phyloP scores from a whole-genome alignment of 2,329 filamentous ascomycete genomes.

The Penicillium sp. region DNA sequence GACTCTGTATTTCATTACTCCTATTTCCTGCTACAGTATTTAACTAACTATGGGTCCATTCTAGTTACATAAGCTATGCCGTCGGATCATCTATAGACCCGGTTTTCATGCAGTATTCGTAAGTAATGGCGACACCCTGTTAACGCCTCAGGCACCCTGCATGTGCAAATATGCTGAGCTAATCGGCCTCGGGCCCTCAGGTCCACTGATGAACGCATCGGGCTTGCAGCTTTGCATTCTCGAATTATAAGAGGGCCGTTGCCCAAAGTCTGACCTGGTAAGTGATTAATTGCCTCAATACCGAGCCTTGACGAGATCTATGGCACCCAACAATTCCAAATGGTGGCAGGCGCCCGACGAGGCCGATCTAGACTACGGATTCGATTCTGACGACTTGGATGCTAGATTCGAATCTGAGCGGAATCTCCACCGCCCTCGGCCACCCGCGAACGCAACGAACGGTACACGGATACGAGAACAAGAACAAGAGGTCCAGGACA shows the following conservation, averaged over 20 bases:
- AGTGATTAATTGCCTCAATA: background rate
- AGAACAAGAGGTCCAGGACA: background rate
- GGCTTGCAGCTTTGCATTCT: slow-evolving; percentile 2
- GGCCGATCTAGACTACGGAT: slow-evolving; percentile 26
- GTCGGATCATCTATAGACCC: too few species aligned
- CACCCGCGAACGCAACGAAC: slow-evolving; percentile 4
- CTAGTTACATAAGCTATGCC: too few species aligned
- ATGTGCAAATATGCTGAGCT: slow-evolving; percentile 5
- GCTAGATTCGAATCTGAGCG: slow-evolving; percentile 22
- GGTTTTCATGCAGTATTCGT: too few species aligned
- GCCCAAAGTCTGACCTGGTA: background rate
- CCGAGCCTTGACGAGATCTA: background rate
- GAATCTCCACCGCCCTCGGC: slow-evolving; percentile 4
- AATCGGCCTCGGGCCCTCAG: slow-evolving; percentile 1
- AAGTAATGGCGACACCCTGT: too few species aligned
- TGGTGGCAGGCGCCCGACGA: slow-evolving; percentile 23
- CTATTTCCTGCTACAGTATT: too few species aligned
- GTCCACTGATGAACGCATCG: slow-evolving; percentile 7
- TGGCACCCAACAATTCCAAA: slow-evolving; percentile 13
- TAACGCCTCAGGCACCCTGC: too few species aligned
- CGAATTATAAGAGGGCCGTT: slow-evolving; percentile 5
- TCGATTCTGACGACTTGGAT: slow-evolving; percentile 27
- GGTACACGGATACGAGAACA: slow-evolving; percentile 4
- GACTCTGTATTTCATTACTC: too few species aligned
- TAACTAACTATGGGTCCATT: too few species aligned